phyloP scores from a whole-genome alignment of 441 rosid species.

The Jatropha multifida region DNA sequence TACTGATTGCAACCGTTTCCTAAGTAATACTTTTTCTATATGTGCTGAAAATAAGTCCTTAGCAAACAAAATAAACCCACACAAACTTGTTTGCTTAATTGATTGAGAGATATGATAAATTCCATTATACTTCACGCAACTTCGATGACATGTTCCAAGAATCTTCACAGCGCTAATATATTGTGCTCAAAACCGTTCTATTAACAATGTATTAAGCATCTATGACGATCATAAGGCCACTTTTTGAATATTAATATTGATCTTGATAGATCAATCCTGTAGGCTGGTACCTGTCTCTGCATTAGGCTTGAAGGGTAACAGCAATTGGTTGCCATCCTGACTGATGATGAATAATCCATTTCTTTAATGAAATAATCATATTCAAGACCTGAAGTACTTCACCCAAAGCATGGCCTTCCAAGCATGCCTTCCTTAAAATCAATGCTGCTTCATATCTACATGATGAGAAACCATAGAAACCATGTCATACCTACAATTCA shows the following conservation, averaged over 20 bases:
- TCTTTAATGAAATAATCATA: conserved; percentile 30
- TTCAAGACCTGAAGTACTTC: conserved; percentile 45
- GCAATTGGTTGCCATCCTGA: conserved; percentile 50
- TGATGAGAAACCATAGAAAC: background rate
- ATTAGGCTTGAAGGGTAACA: conserved; percentile 28
- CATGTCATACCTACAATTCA: background rate
- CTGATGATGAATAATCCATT: conserved; percentile 39
- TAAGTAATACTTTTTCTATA: background rate
- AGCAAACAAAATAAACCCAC: background rate
- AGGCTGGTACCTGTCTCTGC: conserved; percentile 28
- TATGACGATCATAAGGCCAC: conserved; percentile 22
- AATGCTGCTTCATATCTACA: conserved; percentile 48
- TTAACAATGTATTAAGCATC: conserved; percentile 8
- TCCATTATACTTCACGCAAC: background rate
- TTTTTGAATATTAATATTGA: conserved; percentile 19
- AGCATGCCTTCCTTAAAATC: conserved; percentile 38
- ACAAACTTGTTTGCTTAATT: conserved; percentile 10
- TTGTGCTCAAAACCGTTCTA: conserved; percentile 11
- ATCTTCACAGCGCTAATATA: background rate
- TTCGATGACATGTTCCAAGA: conserved; percentile 10
- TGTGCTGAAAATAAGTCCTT: conserved; percentile 6
- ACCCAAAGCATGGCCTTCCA: conserved; percentile 41
- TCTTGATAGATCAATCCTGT: conserved; percentile 30
- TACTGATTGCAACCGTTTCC: background rate
- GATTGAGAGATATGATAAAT: background rate